A percentile compares a stretch with the other conserved stretches of the same genome.
Evolutionary conservation across 805 yeast species (phyloP).

Genomic region (Saturnispora galanensis): DNA sequence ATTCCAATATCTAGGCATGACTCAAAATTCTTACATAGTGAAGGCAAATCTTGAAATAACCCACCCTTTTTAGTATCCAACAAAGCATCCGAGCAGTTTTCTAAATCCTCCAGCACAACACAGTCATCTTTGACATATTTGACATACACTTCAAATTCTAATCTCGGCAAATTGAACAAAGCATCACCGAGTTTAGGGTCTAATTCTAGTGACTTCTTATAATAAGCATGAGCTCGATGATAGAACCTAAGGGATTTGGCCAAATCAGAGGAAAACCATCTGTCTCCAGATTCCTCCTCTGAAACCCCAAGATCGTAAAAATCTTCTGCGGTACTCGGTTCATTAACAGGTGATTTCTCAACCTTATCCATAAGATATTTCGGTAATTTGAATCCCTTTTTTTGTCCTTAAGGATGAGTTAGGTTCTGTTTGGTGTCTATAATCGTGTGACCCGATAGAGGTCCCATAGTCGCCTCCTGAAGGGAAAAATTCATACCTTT

Average conservation of each 20-base stretch:
- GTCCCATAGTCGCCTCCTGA: no score
- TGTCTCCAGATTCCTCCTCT: slow-evolving; percentile 66
- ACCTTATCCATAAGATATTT: slow-evolving; percentile 10
- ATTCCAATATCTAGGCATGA: slow-evolving; percentile 23
- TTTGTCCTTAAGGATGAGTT: background rate
- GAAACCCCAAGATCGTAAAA: slow-evolving; percentile 45
- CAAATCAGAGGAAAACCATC: slow-evolving; percentile 61
- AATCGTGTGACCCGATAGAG: no score
- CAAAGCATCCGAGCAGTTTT: slow-evolving; percentile 26
- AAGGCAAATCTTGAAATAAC: slow-evolving; percentile 31
- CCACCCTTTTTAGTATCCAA: slow-evolving; percentile 15
- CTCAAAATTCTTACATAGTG: slow-evolving; percentile 32
- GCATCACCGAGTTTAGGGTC: slow-evolving; percentile 32
- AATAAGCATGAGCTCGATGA: slow-evolving; percentile 42
- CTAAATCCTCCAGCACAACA: slow-evolving; percentile 27
- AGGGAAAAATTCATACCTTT: background rate
- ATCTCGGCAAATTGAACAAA: slow-evolving; percentile 48
- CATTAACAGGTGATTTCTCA: slow-evolving; percentile 5
- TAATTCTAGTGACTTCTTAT: slow-evolving; percentile 29
- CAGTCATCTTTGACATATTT: slow-evolving; percentile 41
- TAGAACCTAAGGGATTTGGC: slow-evolving; percentile 57
- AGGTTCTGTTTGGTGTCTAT: no score
- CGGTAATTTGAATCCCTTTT: slow-evolving; percentile 12
- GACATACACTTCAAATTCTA: slow-evolving; percentile 48
- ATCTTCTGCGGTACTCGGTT: slow-evolving; percentile 40